Evolutionary conservation across 1,284 basidiomycete species (phyloP).

Genomic region (Irpex sp.): DNA sequence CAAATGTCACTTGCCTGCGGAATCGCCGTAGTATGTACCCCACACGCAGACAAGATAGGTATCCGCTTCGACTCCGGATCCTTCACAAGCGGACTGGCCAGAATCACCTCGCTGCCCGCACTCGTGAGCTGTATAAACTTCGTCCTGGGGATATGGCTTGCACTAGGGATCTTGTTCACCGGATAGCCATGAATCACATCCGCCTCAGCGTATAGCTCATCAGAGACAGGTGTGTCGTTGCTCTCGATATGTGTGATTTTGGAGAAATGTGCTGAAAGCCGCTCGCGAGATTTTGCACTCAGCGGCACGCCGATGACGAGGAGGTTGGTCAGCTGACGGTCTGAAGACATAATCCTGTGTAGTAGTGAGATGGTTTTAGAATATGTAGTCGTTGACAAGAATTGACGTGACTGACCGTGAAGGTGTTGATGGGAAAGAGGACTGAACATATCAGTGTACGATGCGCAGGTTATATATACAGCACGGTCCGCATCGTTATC

Average conservation of each 20-base stretch:
- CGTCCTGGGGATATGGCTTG: constrained; percentile 8
- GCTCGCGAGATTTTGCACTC: neutral
- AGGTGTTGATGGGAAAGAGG: too few species aligned
- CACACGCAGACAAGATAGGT: constrained; percentile 7
- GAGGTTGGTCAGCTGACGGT: neutral
- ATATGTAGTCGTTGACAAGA: too few species aligned
- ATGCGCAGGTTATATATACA: neutral
- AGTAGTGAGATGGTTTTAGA: neutral
- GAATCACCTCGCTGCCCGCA: constrained; percentile 12
- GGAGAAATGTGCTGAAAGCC: neutral
- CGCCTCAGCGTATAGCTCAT: constrained; percentile 11
- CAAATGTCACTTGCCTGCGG: constrained; percentile 13
- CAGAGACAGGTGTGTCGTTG: neutral
- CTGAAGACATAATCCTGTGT: neutral
- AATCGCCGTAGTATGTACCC: constrained; percentile 17
- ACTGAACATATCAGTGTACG: too few species aligned
- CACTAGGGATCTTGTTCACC: neutral
- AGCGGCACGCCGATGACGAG: neutral
- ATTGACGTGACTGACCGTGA: too few species aligned
- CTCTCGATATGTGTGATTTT: constrained; percentile 1
- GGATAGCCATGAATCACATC: constrained; percentile 17
- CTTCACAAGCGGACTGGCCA: constrained; percentile 13
- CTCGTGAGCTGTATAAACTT: constrained; percentile 18
- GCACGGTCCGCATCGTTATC: neutral
- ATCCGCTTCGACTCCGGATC: constrained; percentile 8